These are phyloP conservation scores for Tricholoma furcatifolium DNA, from an alignment of 768 basidiomycete genomes.

Conservation along the genomic window DNA sequence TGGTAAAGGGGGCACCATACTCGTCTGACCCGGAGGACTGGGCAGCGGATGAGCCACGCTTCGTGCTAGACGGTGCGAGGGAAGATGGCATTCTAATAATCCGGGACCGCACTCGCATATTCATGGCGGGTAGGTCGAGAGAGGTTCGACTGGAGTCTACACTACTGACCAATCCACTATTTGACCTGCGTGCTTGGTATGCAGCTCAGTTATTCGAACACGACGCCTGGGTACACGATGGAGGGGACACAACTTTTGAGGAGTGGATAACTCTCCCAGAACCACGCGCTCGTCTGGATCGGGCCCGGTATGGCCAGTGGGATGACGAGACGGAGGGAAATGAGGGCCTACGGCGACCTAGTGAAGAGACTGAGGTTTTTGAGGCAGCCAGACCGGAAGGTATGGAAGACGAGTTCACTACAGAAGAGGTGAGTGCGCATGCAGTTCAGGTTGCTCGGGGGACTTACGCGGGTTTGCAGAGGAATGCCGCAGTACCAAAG, in stretches of 20 bases:
- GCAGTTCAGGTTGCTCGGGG: background rate
- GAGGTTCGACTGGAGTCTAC: too few relatives aligned
- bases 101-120: too few relatives aligned
- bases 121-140: too few relatives aligned
- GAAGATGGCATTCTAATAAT: background rate
- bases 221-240: too few relatives aligned
- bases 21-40: background rate
- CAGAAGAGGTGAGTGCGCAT: background rate
- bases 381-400: background rate
- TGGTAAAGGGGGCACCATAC: background rate
- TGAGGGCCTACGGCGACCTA: background rate
- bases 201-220: too few relatives aligned
- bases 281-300: background rate
- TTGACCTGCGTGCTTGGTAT: too few relatives aligned
- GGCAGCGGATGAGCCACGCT: background rate
- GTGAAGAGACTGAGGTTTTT: background rate
- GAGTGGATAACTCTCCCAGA: background rate
- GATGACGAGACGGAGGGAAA: background rate
- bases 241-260: background rate
- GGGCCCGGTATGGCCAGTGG: too few relatives aligned
- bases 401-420: background rate
- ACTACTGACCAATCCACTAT: too few relatives aligned
- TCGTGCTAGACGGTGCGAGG: background rate
- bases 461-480: slow-evolving; percentile 15
- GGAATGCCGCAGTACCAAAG: slow-evolving; percentile 22